Evolutionary conservation across 1,139 yeast species (phyloP), one percentile per base, ranked within the genome.

Genomic region (Lodderomyces pseudojiufengensis): DNA sequence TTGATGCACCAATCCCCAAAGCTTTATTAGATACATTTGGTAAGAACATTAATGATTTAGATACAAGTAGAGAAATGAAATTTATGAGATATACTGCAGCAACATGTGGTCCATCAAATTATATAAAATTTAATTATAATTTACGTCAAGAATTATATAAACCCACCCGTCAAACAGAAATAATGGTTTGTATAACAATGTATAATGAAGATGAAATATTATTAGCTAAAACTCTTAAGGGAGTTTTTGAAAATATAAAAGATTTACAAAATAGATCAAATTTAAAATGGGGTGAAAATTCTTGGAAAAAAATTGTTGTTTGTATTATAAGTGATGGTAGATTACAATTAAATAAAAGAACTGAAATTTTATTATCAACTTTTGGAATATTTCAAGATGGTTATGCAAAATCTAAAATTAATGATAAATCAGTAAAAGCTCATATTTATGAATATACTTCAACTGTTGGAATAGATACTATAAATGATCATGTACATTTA

Each of bases 391-490:
- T 76, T 56, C 95, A 84, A 58, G 92, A 84, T 36, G 92, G 92
- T 0, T 80, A 83, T 52, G 94, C 94, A 30, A 84, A 84, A 55
- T 79, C 83, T 45, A 76, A 76, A 55, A 84, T 84, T 48, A 83
- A 83, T 52, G 84, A 81, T 43, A 70, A 73, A 36, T 65, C 75
- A 3, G 95, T 84, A 27, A 72, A 77, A 38, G 77, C 87, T 9
- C 95, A 84, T 52, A 68, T 84, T 24, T 84, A 83, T 54, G 95
- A 84, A 55, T 84, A 83, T 56, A 84, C 95, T 10, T 76, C 90
- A 3, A 75, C 84, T 50, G 84, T 84, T 22, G 88, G 90, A 2
- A 80, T 84, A 40, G 78, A 81, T 31, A 68, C 70, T 25, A 78
- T 82, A 25, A 76, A 75, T 46, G 75, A 78, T 35, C 61, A 63